Percentiles rank a stretch among this genome's conserved stretches.
Conservation (phyloP, 768 basidiomycete genomes). For the Rhodotorula kratochvilovae region DNA sequence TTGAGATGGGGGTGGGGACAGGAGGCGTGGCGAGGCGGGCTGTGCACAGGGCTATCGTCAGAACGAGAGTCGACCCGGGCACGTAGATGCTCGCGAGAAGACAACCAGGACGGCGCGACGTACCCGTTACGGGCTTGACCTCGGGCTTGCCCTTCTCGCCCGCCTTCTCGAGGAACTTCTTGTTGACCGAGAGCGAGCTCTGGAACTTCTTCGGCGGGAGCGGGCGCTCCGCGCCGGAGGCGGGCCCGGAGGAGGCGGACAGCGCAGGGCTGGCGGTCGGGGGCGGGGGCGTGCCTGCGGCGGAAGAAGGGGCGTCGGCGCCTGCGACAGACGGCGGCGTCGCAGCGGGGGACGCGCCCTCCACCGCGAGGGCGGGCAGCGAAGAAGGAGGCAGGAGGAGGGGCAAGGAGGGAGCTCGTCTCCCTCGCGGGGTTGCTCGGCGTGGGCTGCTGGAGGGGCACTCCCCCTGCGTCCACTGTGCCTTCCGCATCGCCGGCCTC, state of each 20-base stretch:
- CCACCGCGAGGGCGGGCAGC: not conserved
- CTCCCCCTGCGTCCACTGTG: not conserved
- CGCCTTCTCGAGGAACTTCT: slow-evolving; percentile 92
- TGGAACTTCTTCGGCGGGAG: slow-evolving; percentile 65
- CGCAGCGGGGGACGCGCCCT: not conserved
- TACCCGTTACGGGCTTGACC: slow-evolving; percentile 4
- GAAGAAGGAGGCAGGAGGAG: not conserved
- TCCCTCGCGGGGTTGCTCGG: slow-evolving; percentile 1
- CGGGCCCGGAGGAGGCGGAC: slow-evolving; percentile 35
- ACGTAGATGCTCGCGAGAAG: no score
- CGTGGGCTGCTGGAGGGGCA: not conserved
- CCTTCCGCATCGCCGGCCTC: no score
- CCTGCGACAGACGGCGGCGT: not conserved
- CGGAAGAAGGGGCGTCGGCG: not conserved
- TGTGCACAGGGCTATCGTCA: not conserved
- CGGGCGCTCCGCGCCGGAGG: slow-evolving; percentile 25
- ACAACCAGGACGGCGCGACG: not conserved
- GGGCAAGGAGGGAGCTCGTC: slow-evolving; percentile 2
- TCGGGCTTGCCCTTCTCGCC: slow-evolving; percentile 52
- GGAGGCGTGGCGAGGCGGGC: slow-evolving; percentile 27
- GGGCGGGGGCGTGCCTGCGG: not conserved
- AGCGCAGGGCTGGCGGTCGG: slow-evolving; percentile 6
- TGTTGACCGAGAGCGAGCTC: slow-evolving; percentile 85
- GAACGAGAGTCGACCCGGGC: no score
- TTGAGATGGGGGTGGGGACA: slow-evolving; percentile 5